phyloP scores from a whole-genome alignment of 139 green algal genomes.

The Zygnema circumcarinatum region DNA sequence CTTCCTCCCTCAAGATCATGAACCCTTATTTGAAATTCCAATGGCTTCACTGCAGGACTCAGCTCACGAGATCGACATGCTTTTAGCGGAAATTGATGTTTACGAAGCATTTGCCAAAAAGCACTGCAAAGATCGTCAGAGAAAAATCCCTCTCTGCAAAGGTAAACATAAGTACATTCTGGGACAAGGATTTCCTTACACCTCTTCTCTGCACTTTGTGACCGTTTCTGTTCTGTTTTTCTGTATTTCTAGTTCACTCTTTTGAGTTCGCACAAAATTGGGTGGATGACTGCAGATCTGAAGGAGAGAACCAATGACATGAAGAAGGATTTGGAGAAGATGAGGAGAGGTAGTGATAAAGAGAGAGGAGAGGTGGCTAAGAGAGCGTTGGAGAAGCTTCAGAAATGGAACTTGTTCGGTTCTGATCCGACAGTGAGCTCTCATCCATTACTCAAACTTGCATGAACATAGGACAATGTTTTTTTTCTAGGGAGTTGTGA shows the following conservation, averaged over 20 bases:
- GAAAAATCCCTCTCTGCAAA: slow-evolving; percentile 10
- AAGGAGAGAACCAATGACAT: too few relatives aligned
- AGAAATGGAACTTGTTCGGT: too few relatives aligned
- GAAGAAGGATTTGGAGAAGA: too few relatives aligned
- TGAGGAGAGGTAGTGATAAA: too few relatives aligned
- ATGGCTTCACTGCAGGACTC: slow-evolving; percentile 11
- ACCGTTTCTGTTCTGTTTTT: not conserved
- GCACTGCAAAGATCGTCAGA: slow-evolving; percentile 56
- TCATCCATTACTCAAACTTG: too few relatives aligned
- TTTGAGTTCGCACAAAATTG: not conserved
- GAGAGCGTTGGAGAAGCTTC: too few relatives aligned
- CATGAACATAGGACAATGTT: too few relatives aligned
- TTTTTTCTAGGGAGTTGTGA: too few relatives aligned
- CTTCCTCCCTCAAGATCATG: not conserved
- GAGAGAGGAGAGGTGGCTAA: too few relatives aligned
- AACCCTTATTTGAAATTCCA: not conserved
- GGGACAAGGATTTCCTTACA: not conserved
- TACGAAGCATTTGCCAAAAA: slow-evolving; percentile 68
- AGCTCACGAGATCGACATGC: slow-evolving; percentile 52
- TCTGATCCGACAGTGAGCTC: too few relatives aligned
- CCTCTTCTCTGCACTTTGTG: not conserved
- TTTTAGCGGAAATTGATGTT: slow-evolving; percentile 69
- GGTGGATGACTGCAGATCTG: too few relatives aligned
- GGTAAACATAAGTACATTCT: not conserved
- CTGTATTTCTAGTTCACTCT: too few relatives aligned